Percentiles rank a stretch among this genome's conserved stretches.
Evolutionary conservation across 768 basidiomycete genomes (phyloP).

Genomic region (Mycena epipterygia): DNA sequence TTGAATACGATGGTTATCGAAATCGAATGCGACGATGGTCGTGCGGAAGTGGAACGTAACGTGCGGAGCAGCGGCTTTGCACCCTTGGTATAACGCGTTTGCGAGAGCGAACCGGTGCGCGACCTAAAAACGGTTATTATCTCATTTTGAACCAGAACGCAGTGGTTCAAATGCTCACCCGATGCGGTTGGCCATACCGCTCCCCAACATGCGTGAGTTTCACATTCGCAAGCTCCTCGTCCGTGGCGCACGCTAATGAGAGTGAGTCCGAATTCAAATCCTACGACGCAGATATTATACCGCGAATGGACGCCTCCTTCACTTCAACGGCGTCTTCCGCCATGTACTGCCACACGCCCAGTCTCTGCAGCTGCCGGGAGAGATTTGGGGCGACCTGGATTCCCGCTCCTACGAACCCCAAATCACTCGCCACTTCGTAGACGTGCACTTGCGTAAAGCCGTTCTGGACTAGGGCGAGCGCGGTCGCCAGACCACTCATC

Average conservation of each 20-base stretch:
- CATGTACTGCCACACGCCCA: constrained; percentile 47
- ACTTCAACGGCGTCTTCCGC: constrained; percentile 44
- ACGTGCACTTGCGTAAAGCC: constrained; percentile 49
- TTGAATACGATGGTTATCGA: constrained; percentile 30
- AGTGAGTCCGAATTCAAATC: background rate
- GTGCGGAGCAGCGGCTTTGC: constrained; percentile 37
- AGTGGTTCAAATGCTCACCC: constrained; percentile 9
- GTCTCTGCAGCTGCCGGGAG: constrained; percentile 43
- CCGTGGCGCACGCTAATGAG: constrained; percentile 39
- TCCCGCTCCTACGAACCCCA: constrained; percentile 53
- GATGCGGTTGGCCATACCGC: constrained; percentile 48
- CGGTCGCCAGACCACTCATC: constrained; percentile 46
- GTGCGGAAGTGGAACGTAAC: constrained; percentile 46
- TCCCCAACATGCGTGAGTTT: constrained; percentile 44
- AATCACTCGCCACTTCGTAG: constrained; percentile 44
- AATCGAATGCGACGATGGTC: constrained; percentile 43
- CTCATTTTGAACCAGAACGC: background rate
- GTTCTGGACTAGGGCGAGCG: constrained; percentile 45
- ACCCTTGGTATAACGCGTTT: constrained; percentile 45
- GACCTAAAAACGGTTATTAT: constrained; percentile 30
- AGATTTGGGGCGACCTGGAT: constrained; percentile 55
- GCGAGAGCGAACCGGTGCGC: constrained; percentile 52
- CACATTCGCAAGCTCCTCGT: constrained; percentile 47
- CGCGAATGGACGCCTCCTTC: constrained; percentile 43
- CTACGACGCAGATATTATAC: constrained; percentile 29